These are phyloP conservation scores for Erodium moschatum DNA, from an alignment of 441 rosid species.

Conservation along the genomic window DNA sequence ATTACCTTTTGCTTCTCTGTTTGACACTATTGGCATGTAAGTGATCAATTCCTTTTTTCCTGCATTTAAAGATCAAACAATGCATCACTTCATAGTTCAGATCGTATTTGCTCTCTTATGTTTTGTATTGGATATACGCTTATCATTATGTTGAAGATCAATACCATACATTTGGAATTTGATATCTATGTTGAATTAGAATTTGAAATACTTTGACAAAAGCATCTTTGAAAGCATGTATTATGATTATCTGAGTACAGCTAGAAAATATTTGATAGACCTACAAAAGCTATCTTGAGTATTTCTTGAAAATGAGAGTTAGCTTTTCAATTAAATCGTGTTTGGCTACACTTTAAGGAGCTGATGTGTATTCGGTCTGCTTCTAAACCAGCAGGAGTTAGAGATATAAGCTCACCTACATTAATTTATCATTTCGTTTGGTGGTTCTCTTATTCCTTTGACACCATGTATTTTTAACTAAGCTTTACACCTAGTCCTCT, in stretches of 20 bases:
- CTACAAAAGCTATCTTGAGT: neutral
- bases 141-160: neutral
- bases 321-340: neutral
- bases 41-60: conserved; percentile 24
- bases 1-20: conserved; percentile 81
- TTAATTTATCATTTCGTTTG: no score
- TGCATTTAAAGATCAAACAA: conserved; percentile 1
- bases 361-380: neutral
- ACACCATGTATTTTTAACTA: no score
- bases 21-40: conserved; percentile 92
- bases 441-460: no score
- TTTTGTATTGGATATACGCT: neutral
- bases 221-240: neutral
- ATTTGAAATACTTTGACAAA: neutral
- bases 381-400: neutral
- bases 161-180: neutral
- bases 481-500: no score
- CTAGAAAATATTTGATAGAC: neutral
- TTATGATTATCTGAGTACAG: neutral
- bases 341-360: neutral
- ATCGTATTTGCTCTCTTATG: neutral
- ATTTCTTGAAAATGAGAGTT: neutral
- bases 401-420: neutral
- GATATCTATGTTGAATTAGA: neutral
- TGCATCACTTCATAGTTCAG: neutral